phyloP scores from a whole-genome alignment of 805 yeast species.

The Tetrapisispora nanseiensis region DNA sequence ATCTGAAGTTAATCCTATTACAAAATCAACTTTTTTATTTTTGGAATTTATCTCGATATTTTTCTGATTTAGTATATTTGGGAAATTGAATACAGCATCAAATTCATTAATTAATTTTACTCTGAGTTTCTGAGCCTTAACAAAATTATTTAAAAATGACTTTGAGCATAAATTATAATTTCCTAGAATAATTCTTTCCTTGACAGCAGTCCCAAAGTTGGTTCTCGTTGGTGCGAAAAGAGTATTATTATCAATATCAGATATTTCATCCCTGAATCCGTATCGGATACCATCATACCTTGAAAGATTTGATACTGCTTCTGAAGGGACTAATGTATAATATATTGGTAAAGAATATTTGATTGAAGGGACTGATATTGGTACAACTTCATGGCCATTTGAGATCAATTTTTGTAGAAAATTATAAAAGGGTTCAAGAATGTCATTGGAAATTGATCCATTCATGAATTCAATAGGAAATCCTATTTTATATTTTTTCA shows the following conservation, averaged over 20 bases:
- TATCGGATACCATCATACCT: slow-evolving; percentile 86
- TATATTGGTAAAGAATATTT: slow-evolving; percentile 65
- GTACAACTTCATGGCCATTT: slow-evolving; percentile 42
- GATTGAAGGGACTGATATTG: slow-evolving; percentile 64
- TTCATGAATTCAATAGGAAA: slow-evolving; percentile 59
- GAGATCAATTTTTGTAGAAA: slow-evolving; percentile 37
- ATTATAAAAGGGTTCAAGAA: slow-evolving; percentile 39
- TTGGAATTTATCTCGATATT: slow-evolving; percentile 3
- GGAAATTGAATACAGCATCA: slow-evolving; percentile 46
- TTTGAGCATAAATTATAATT: slow-evolving; percentile 76
- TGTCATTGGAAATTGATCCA: slow-evolving; percentile 40
- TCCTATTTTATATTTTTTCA: slow-evolving; percentile 47
- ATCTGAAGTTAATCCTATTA: slow-evolving; percentile 66
- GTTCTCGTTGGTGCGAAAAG: slow-evolving; percentile 53
- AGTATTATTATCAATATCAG: slow-evolving; percentile 30
- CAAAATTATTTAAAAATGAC: slow-evolving; percentile 57
- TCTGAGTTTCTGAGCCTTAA: slow-evolving; percentile 65
- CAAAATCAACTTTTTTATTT: slow-evolving; percentile 47
- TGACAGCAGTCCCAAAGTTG: slow-evolving; percentile 70
- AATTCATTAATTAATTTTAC: slow-evolving; percentile 53
- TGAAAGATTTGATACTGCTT: slow-evolving; percentile 86
- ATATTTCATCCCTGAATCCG: slow-evolving; percentile 43
- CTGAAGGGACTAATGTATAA: slow-evolving; percentile 83
- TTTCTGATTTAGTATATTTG: slow-evolving; percentile 33
- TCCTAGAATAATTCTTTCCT: slow-evolving; percentile 75